phyloP scores from a whole-genome alignment of 2,329 filamentous ascomycete genomes.

The Torrubiella hemipterigena region DNA sequence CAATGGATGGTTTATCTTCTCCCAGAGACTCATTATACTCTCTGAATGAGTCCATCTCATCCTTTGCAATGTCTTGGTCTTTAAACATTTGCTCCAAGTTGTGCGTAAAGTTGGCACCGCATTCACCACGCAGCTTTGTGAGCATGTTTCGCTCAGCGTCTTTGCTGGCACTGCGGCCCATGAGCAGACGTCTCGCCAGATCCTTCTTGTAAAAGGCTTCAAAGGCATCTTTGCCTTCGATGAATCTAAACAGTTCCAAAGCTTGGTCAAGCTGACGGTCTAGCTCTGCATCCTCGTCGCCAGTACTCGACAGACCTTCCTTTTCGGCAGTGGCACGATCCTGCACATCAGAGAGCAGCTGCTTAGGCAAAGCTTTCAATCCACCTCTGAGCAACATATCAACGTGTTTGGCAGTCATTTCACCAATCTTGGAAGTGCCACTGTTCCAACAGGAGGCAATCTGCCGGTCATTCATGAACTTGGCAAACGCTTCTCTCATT shows the following conservation, averaged over 20 bases:
- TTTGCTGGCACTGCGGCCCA: slow-evolving; percentile 85
- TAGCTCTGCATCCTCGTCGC: slow-evolving; percentile 84
- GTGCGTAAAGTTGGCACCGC: slow-evolving; percentile 86
- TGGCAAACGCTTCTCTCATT: slow-evolving; percentile 74
- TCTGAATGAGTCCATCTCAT: slow-evolving; percentile 88
- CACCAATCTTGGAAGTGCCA: slow-evolving; percentile 85
- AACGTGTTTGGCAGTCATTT: slow-evolving; percentile 98
- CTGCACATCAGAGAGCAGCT: slow-evolving; percentile 49
- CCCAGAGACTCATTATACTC: slow-evolving; percentile 44
- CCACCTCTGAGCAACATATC: slow-evolving; percentile 82
- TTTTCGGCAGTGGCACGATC: slow-evolving; percentile 46
- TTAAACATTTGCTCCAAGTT: slow-evolving; percentile 99
- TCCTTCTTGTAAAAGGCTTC: slow-evolving; percentile 99
- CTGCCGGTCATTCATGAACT: slow-evolving; percentile 86
- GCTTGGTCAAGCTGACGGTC: slow-evolving; percentile 87
- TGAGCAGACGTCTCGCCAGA: slow-evolving; percentile 74
- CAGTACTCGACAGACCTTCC: slow-evolving; percentile 52
- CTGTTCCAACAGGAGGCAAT: slow-evolving; percentile 61
- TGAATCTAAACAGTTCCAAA: slow-evolving; percentile 89
- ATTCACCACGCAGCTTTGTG: slow-evolving; percentile 80
- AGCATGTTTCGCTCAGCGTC: slow-evolving; percentile 97
- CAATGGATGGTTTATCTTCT: slow-evolving; percentile 37
- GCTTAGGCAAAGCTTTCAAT: slow-evolving; percentile 66
- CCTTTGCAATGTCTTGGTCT: slow-evolving; percentile 83
- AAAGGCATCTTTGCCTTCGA: slow-evolving; percentile 94